Evolutionary conservation across 2,329 filamentous ascomycete species (phyloP).

Genomic region (Nemania serpens): DNA sequence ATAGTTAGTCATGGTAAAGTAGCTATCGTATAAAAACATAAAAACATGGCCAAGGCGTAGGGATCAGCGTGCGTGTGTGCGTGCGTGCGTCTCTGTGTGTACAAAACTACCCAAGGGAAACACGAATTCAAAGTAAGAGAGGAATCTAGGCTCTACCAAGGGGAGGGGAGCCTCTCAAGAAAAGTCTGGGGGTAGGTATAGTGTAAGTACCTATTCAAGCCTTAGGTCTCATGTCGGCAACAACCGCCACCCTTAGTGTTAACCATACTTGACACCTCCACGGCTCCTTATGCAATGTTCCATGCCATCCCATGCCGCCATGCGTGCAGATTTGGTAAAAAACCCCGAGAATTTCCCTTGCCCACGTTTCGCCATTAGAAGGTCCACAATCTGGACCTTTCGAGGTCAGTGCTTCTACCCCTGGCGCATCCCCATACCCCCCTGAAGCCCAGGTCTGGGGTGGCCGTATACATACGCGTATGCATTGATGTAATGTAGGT

Average conservation of each 20-base stretch:
- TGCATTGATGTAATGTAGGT: not conserved
- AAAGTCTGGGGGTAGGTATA: not conserved
- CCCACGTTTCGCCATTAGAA: slow-evolving; percentile 1
- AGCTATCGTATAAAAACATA: not conserved
- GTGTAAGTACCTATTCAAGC: not conserved
- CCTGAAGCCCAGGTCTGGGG: not conserved
- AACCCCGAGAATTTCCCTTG: slow-evolving; percentile 1
- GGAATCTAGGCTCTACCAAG: not conserved
- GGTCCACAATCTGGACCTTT: slow-evolving; percentile 3
- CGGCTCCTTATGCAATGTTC: slow-evolving; percentile 3
- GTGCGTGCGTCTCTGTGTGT: no score
- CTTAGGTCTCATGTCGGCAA: slow-evolving; percentile 6
- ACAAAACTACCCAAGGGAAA: no score
- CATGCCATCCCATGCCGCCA: not conserved
- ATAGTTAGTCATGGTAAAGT: not conserved
- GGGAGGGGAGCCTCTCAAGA: not conserved
- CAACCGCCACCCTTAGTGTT: slow-evolving; percentile 6
- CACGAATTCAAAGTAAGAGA: no score
- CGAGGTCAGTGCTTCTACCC: not conserved
- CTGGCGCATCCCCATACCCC: not conserved
- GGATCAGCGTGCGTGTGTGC: not conserved
- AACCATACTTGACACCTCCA: not conserved
- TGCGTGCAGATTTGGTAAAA: slow-evolving; percentile 2
- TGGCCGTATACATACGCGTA: slow-evolving; percentile 7
- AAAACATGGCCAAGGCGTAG: not conserved